Evolutionary conservation across 495 filamentous ascomycete genomes (phyloP).

Genomic region (Glonium stellatum): DNA sequence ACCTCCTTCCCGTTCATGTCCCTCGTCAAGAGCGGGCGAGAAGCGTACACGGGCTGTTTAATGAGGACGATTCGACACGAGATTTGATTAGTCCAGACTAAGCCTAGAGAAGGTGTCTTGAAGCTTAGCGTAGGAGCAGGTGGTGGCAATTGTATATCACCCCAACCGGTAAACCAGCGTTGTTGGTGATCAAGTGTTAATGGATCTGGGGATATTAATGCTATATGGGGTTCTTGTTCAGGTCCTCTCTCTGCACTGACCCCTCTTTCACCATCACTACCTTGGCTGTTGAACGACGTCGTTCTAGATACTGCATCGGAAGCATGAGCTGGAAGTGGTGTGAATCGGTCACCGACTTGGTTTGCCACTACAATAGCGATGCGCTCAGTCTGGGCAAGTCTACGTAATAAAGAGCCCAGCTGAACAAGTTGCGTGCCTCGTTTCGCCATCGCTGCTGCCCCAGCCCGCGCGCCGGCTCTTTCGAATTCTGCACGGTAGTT

Average conservation of each 20-base stretch:
- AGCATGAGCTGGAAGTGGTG: background rate
- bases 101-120: slow-evolving; percentile 81
- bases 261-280: slow-evolving; percentile 5
- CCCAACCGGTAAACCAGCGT: slow-evolving; percentile 92
- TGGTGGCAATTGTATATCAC: slow-evolving; percentile 45
- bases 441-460: slow-evolving; percentile 45
- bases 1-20: slow-evolving; percentile 28
- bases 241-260: background rate
- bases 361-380: slow-evolving; percentile 88
- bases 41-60: slow-evolving; percentile 36
- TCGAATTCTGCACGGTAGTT: slow-evolving; percentile 92
- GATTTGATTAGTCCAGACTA: slow-evolving; percentile 87
- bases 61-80: slow-evolving; percentile 72
- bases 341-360: slow-evolving; percentile 89
- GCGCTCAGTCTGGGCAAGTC: slow-evolving; percentile 61
- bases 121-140: slow-evolving; percentile 32
- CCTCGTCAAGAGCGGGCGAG: slow-evolving; percentile 7
- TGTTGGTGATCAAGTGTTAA: slow-evolving; percentile 82
- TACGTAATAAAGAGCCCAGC: slow-evolving; percentile 68
- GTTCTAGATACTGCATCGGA: slow-evolving; percentile 13
- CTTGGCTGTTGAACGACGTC: slow-evolving; percentile 21
- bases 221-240: slow-evolving; percentile 24
- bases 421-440: slow-evolving; percentile 64
- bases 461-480: slow-evolving; percentile 32
- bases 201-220: slow-evolving; percentile 38